Percentiles rank a stretch among this genome's conserved stretches.
Evolutionary conservation across 1,284 basidiomycete genomes (phyloP).

Genomic region (Rhodotorula sp.): DNA sequence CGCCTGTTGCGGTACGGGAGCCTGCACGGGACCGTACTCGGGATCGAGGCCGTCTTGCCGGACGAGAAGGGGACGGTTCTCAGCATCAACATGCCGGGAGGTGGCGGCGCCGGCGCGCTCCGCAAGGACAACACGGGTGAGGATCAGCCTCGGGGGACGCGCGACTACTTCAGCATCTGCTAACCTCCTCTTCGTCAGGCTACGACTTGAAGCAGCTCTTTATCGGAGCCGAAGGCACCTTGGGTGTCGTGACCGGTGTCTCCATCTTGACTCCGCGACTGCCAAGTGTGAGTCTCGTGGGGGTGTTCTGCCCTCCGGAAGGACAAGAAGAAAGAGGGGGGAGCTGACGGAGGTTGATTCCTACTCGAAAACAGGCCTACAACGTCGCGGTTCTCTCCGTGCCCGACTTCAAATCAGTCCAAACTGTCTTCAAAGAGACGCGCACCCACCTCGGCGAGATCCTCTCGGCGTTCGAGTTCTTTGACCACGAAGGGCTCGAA

Average conservation of each 20-base stretch:
- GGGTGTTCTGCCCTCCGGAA: too few relatives aligned
- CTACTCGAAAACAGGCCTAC: conserved; percentile 47
- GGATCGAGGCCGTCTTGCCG: conserved; percentile 94
- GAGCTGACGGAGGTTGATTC: too few relatives aligned
- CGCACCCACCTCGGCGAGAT: conserved; percentile 84
- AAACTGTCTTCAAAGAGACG: conserved; percentile 57
- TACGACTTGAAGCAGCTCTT: conserved; percentile 99
- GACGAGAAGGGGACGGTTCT: conserved; percentile 82
- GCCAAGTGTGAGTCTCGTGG: conserved; percentile 58
- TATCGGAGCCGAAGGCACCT: conserved; percentile 94
- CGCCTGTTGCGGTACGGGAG: conserved; percentile 92
- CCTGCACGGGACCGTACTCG: conserved; percentile 90
- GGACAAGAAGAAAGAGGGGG: too few relatives aligned
- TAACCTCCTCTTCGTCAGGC: conserved; percentile 56
- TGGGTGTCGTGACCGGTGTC: conserved; percentile 92
- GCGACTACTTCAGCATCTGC: not conserved
- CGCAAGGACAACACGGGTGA: conserved; percentile 97
- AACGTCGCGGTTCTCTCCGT: conserved; percentile 61
- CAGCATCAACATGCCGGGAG: conserved; percentile 60
- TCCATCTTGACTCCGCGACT: conserved; percentile 92
- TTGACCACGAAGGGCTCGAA: conserved; percentile 84
- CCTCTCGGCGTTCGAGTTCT: conserved; percentile 95
- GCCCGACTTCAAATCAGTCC: conserved; percentile 58
- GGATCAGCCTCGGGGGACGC: conserved; percentile 27
- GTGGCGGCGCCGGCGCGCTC: conserved; percentile 53